Evolutionary conservation across 257 asterid species (phyloP), one percentile per base, ranked within the genome.

Genomic region (Craterostigma plantagineum): DNA sequence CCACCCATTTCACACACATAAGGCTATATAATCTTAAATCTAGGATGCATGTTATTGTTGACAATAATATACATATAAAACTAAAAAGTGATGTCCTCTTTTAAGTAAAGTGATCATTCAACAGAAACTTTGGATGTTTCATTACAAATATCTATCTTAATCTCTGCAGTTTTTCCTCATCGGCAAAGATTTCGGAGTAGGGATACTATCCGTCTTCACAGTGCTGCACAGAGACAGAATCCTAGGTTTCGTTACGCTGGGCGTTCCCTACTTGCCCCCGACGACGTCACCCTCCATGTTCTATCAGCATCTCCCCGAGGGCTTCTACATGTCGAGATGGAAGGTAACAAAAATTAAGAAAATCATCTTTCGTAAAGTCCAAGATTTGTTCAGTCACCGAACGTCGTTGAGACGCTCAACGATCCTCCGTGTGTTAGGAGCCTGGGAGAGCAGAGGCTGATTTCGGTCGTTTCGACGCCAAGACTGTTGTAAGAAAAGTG

Each of bases 361-460:
- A n/a, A n/a, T n/a, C n/a, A n/a, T n/a, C n/a, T n/a, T n/a, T n/a
- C n/a, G n/a, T n/a, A n/a, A n/a, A n/a, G n/a, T n/a, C n/a, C n/a
- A n/a, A n/a, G n/a, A n/a, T n/a, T n/a, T n/a, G n/a, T n/a, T n/a
- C n/a, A n/a, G n/a, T n/a, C n/a, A n/a, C n/a, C n/a, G n/a, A n/a
- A n/a, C n/a, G n/a, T n/a, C n/a, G n/a, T n/a, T n/a, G n/a, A n/a
- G n/a, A n/a, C n/a, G n/a, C n/a, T n/a, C 30, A 23, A 23, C 9
- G 18, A 0, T 30, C 43, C 27, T 14, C 30, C 33, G 9, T 23
- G 30, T 23, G 35, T 7, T 62, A 82, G 95, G 80, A 72, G 43
- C 74, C 91, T 12, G 92, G 86, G 12, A 74, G 92, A 11, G 92
- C 92, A 42, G 95, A 75, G 60, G 79, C 91, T 48, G 91, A 82